These are phyloP conservation scores for Kluyveromyces sp. DNA, from an alignment of 1,139 yeast species.

Conservation along the genomic window DNA sequence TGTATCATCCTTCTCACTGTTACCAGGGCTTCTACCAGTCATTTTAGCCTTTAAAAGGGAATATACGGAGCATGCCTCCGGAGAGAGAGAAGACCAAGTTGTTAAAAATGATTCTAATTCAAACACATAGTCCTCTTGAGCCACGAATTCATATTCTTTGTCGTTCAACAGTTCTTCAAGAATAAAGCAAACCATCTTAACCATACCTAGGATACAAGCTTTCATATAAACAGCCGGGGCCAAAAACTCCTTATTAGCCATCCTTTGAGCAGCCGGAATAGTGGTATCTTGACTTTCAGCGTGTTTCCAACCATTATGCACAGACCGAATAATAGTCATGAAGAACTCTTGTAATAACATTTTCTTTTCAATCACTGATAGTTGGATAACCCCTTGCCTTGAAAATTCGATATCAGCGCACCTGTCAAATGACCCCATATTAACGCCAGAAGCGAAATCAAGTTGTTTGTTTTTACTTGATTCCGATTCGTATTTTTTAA, in stretches of 20 bases:
- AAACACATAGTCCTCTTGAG: constrained; percentile 41
- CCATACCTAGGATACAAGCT: constrained; percentile 30
- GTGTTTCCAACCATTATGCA: constrained; percentile 32
- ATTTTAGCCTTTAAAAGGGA: constrained; percentile 26
- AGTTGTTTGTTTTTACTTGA: constrained; percentile 7
- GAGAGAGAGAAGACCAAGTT: constrained; percentile 51
- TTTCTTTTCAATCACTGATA: constrained; percentile 51
- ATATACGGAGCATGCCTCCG: constrained; percentile 37
- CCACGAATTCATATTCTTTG: constrained; percentile 37
- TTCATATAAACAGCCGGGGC: neutral
- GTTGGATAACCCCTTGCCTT: constrained; percentile 43
- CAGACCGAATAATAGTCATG: constrained; percentile 43
- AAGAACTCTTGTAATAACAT: constrained; percentile 68
- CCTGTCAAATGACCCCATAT: constrained; percentile 2
- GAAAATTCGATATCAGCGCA: constrained; percentile 38
- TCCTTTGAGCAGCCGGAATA: neutral
- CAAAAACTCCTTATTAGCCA: neutral
- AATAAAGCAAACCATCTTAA: constrained; percentile 55
- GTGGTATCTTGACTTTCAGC: neutral
- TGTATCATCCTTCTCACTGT: neutral
- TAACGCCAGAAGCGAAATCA: constrained; percentile 1
- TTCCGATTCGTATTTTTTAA: constrained; percentile 10
- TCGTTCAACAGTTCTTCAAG: constrained; percentile 41
- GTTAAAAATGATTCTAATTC: constrained; percentile 52
- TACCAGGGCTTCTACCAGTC: neutral